These are phyloP conservation scores for Cinchona pubescens DNA, from an alignment of 257 asterid genomes.

Conservation along the genomic window DNA sequence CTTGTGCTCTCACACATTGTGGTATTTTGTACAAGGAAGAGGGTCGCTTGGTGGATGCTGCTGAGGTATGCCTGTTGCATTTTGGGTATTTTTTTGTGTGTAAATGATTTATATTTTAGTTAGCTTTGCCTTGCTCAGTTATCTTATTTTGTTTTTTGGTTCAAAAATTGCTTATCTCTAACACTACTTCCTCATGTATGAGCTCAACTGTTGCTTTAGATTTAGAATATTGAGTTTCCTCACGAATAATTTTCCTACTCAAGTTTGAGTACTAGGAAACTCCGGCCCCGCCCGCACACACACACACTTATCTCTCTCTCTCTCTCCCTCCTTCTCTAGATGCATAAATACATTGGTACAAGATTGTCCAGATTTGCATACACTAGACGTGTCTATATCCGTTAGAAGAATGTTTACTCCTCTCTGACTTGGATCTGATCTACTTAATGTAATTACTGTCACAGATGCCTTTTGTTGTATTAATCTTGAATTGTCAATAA, in stretches of 20 bases:
- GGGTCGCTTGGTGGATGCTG: slow-evolving; percentile 90
- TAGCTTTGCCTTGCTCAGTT: neutral
- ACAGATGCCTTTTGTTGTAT: neutral
- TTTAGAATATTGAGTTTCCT: neutral
- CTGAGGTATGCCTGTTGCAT: slow-evolving; percentile 63
- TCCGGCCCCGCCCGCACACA: neutral
- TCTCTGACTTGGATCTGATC: neutral
- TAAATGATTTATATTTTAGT: neutral
- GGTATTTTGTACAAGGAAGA: slow-evolving; percentile 93
- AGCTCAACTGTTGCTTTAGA: neutral
- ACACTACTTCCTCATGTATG: neutral
- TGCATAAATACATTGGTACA: neutral
- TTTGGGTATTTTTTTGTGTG: neutral
- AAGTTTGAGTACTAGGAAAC: neutral
- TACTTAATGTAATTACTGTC: neutral
- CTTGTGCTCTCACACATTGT: slow-evolving; percentile 87
- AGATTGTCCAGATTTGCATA: neutral
- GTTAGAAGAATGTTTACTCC: neutral
- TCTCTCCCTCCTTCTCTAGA: neutral
- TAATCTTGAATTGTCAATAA: neutral
- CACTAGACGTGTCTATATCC: neutral
- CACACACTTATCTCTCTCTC: no score
- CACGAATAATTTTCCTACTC: neutral
- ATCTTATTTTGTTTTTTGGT: neutral
- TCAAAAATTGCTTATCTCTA: neutral